Evolutionary conservation across 768 basidiomycete species (phyloP), one percentile per base, ranked within the genome.

Genomic region (Boletus edulis): DNA sequence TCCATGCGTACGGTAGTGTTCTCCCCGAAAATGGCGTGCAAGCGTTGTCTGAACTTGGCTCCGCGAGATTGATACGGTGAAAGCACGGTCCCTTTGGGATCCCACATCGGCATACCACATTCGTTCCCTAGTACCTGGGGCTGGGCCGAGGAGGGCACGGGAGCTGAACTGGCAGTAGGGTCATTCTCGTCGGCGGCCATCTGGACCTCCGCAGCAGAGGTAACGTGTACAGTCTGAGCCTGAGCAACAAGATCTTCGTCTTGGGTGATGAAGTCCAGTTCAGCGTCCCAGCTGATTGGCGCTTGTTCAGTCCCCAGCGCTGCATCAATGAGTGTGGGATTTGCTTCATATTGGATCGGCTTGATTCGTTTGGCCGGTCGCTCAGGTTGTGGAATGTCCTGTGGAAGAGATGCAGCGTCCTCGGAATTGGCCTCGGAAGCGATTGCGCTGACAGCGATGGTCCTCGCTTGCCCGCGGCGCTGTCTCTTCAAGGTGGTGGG

Each of bases 291-390:
- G 49, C 42, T 20, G 37, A 69, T 43, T 4, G 64, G 55, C 4
- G 68, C 69, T 5, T 56, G 11, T 5, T 50, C 49, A 0, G 68
- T 69, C 43, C 56, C 69, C 7, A 69, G 64, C 1, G 67, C 62
- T 3, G 55, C 55, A 17, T 69, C 69, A 24, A 69, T 46, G 6
- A 50, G 31, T 5, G 24, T 52, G 7, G 55, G 2, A 18, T 64
- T 61, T 3, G 57, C 27, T 18, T 70, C 64, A 20, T 69, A 69
- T 17, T 29, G 43, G 41, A 69, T 53, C 1, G 52, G n/a, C 27
- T 57, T 70, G 46, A 58, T 31, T 17, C 57, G 63, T 49, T 62
- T 70, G 24, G 50, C 31, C 1, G 49, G 38, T 17, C 59, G 64
- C n/a, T 50, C 62, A 0, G 48, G 20, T 6, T 12, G 59, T 13